Conservation (phyloP, 371 early-diverging fungal genomes). For the Nosema muscidifuracis region DNA sequence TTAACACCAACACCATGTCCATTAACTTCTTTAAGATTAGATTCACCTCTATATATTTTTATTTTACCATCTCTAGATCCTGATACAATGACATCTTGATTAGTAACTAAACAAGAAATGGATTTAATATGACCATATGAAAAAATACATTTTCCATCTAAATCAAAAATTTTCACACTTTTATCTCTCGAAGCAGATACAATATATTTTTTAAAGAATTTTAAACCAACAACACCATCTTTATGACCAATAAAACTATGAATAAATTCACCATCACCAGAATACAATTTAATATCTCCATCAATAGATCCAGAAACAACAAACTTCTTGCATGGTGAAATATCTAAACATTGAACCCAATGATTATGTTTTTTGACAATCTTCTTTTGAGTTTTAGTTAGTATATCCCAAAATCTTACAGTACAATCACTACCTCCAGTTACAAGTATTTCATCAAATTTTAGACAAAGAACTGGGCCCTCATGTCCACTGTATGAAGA, state of each 20-base stretch:
- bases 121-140: slow-evolving; percentile 69
- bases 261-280: slow-evolving; percentile 64
- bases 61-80: slow-evolving; percentile 72
- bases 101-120: slow-evolving; percentile 72
- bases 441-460: slow-evolving; percentile 75
- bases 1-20: slow-evolving; percentile 81
- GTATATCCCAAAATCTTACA: slow-evolving; percentile 83
- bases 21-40: slow-evolving; percentile 66
- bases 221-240: slow-evolving; percentile 77
- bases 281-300: slow-evolving; percentile 73
- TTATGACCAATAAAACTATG: slow-evolving; percentile 73
- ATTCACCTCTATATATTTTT: slow-evolving; percentile 64
- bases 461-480: slow-evolving; percentile 84
- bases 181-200: slow-evolving; percentile 83
- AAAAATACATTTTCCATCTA: slow-evolving; percentile 66
- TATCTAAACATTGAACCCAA: slow-evolving; percentile 81
- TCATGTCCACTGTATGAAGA: slow-evolving; percentile 67
- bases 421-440: slow-evolving; percentile 86
- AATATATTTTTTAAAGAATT: slow-evolving; percentile 69
- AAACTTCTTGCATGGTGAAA: slow-evolving; percentile 71
- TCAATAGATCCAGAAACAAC: slow-evolving; percentile 78
- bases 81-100: slow-evolving; percentile 69
- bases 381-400: slow-evolving; percentile 68
- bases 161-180: slow-evolving; percentile 80
- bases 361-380: slow-evolving; percentile 66